Evolutionary conservation across 1,284 basidiomycete species (phyloP).

Genomic region (Agroathelia rolfsii): DNA sequence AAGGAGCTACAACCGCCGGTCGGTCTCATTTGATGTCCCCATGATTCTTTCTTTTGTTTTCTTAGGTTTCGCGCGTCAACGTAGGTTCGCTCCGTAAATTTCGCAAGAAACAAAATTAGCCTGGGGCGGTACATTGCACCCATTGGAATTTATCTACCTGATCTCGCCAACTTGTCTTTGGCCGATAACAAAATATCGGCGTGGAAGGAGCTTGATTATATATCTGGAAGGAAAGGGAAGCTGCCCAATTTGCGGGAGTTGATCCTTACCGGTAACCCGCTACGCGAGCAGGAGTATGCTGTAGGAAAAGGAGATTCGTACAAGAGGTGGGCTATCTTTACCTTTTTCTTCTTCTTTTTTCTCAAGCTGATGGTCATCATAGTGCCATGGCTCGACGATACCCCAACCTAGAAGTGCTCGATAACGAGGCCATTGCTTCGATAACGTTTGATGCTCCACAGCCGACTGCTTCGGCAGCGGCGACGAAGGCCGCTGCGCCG

Average conservation of each 20-base stretch:
- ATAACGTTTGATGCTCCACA: conserved; percentile 63
- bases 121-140: conserved; percentile 40
- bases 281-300: conserved; percentile 55
- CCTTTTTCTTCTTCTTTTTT: neutral
- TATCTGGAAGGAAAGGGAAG: conserved; percentile 51
- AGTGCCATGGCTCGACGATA: conserved; percentile 70
- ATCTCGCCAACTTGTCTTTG: conserved; percentile 73
- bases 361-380: conserved; percentile 15
- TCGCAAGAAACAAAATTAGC: conserved; percentile 49
- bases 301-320: conserved; percentile 47
- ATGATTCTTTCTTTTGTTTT: conserved; percentile 5
- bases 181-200: conserved; percentile 61
- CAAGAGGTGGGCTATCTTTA: conserved; percentile 42
- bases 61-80: conserved; percentile 8
- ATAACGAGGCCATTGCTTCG: conserved; percentile 63
- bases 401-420: conserved; percentile 60
- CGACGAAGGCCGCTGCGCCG: conserved; percentile 27
- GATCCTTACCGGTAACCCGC: conserved; percentile 71
- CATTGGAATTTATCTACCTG: conserved; percentile 58
- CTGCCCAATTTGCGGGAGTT: conserved; percentile 63
- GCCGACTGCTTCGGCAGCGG: conserved; percentile 28
- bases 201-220: conserved; percentile 59
- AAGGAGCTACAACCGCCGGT: conserved; percentile 70
- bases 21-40: conserved; percentile 12
- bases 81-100: conserved; percentile 69